Percentiles rank a stretch among this genome's conserved stretches.
phyloP scores from a whole-genome alignment of 495 filamentous ascomycete genomes.

The Saxophila tyrrhenica region DNA sequence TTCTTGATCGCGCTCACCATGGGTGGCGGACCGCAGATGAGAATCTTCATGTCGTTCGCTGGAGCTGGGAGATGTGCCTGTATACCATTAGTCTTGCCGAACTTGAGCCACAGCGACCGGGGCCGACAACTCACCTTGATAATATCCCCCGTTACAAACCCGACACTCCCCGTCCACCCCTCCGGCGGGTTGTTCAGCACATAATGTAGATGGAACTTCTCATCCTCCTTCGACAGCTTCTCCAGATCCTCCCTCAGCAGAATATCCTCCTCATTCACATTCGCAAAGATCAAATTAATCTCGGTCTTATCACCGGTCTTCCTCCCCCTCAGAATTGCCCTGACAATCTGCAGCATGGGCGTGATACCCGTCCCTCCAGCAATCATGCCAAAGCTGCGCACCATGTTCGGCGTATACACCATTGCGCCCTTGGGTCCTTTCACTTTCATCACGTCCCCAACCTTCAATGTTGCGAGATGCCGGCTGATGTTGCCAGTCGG shows the following conservation, averaged over 20 bases:
- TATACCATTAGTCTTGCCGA: not conserved
- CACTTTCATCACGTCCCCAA: conserved; percentile 82
- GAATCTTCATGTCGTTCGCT: conserved; percentile 77
- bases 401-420: conserved; percentile 91
- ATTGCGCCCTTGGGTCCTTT: conserved; percentile 92
- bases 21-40: conserved; percentile 92
- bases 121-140: conserved; percentile 65
- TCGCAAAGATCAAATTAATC: conserved; percentile 91
- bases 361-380: conserved; percentile 96
- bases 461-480: conserved; percentile 67
- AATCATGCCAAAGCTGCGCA: conserved; percentile 91
- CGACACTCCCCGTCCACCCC: conserved; percentile 78
- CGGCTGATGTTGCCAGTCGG: conserved; percentile 91
- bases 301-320: conserved; percentile 64
- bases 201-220: conserved; percentile 75
- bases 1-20: conserved; percentile 99
- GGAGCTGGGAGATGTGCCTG: conserved; percentile 74
- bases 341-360: conserved; percentile 91
- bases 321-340: conserved; percentile 78
- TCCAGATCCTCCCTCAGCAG: conserved; percentile 85
- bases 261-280: conserved; percentile 88
- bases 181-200: conserved; percentile 93
- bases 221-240: conserved; percentile 60
- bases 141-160: conserved; percentile 92
- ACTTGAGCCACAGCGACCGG: not conserved